Conservation (phyloP, 2,329 filamentous ascomycete species). For the Apiospora arundinis region DNA sequence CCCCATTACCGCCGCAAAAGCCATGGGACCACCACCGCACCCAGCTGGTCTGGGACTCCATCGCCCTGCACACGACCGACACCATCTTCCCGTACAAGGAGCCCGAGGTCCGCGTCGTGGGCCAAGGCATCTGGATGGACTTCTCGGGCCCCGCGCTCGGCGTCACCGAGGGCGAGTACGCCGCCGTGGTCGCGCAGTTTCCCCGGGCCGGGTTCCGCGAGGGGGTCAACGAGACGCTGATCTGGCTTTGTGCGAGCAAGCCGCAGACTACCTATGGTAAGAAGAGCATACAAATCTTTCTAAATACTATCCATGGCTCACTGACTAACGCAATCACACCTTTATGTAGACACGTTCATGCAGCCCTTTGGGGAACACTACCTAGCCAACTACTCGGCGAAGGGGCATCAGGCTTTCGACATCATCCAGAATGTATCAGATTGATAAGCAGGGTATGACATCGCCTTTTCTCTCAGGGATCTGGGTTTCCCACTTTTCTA, state of each 20-base stretch:
- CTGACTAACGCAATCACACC: not conserved
- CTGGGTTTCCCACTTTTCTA: too few relatives aligned
- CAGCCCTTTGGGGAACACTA: conserved; percentile 30
- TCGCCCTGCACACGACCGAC: conserved; percentile 50
- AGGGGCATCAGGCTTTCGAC: conserved; percentile 23
- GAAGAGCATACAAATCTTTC: not conserved
- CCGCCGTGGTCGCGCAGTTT: conserved; percentile 40
- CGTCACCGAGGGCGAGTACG: conserved; percentile 42
- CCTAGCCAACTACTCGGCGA: conserved; percentile 23
- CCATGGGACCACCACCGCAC: conserved; percentile 47
- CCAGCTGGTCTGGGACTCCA: conserved; percentile 56
- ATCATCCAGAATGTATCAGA: not conserved
- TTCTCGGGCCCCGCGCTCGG: conserved; percentile 43
- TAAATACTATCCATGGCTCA: not conserved
- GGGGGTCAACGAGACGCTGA: conserved; percentile 44
- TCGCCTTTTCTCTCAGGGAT: too few relatives aligned
- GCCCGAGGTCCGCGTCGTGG: conserved; percentile 44
- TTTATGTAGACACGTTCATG: conserved; percentile 27
- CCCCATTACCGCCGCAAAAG: too few relatives aligned
- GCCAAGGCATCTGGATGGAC: conserved; percentile 45
- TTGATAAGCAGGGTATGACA: not conserved
- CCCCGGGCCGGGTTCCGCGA: conserved; percentile 43
- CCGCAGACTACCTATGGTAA: conserved; percentile 44
- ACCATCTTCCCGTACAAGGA: conserved; percentile 50
- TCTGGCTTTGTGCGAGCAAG: conserved; percentile 48